A percentile compares a stretch with the other conserved stretches of the same genome.
phyloP scores from a whole-genome alignment of 208 protist species.

The Porcisia deanei region DNA sequence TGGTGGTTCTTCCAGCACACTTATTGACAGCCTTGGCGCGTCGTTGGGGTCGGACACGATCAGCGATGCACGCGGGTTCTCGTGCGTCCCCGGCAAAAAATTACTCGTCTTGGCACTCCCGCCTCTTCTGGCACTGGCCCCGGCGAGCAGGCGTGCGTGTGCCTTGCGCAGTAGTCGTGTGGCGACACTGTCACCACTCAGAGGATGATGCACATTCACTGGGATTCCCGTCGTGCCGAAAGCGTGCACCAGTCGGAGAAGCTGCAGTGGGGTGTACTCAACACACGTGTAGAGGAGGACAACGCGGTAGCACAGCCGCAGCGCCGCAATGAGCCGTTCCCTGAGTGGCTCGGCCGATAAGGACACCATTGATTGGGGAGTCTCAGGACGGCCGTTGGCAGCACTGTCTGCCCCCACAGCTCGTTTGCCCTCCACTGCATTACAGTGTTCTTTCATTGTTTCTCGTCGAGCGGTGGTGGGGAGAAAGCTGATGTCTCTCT shows the following conservation, averaged over 20 bases:
- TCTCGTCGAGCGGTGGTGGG: not conserved
- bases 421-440: not conserved
- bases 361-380: too few relatives aligned
- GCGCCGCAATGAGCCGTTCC: slow-evolving; percentile 9
- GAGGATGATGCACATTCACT: slow-evolving; percentile 22
- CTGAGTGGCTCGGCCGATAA: too few relatives aligned
- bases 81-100: not conserved
- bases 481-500: not conserved
- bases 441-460: not conserved
- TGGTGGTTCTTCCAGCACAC: slow-evolving; percentile 2
- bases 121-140: not conserved
- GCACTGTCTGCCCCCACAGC: not conserved
- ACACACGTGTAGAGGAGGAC: slow-evolving; percentile 28
- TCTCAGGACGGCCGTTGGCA: not conserved
- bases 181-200: slow-evolving; percentile 27
- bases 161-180: slow-evolving; percentile 30
- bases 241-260: slow-evolving; percentile 24
- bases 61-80: not conserved
- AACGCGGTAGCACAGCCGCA: slow-evolving; percentile 32
- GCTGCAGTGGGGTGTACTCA: slow-evolving; percentile 30
- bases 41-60: not conserved
- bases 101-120: not conserved
- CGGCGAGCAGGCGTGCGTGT: slow-evolving; percentile 16
- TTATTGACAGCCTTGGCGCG: not conserved
- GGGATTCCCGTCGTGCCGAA: slow-evolving; percentile 17